Base-by-base conservation (phyloP, 495 filamentous ascomycete species). In the Penicillium mononematosum region DNA sequence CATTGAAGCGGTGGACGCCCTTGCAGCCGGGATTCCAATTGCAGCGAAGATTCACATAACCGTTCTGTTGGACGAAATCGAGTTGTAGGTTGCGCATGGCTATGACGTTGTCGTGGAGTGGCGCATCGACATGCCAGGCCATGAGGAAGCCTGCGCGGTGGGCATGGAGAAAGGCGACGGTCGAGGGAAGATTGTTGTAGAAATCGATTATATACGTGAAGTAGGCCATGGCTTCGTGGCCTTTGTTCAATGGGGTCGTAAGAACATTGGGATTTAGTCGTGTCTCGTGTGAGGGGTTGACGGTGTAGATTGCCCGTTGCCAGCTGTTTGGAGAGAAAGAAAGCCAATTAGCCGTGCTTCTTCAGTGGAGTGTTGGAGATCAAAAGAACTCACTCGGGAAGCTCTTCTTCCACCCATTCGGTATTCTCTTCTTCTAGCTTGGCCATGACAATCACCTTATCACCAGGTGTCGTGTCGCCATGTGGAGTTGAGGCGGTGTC, bases 151-250 rank as follows among this genome's bases (percentile, higher is more conserved):
- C 66, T 3, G 66, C 53, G 49, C 83, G 81, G 57, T 90, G 86
- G 19, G 81, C 72, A 55, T 91, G 88, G 65, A 86, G 84, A 67
- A 91, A 88, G 59, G 85, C 79, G 53, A 82, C 73, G 61, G 87
- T 78, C 48, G 89, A 85, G 9, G 87, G 85, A 22, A 91, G 78
- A 16, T 70, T 54, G 60, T 89, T 68, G 73, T 90, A 92, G 70
- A 85, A 72, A 62, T 90, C 84, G 60, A 88, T 83, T 56, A 92
- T 77, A 66, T 88, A 90, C 46, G 81, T 85, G 14, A 89, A 75
- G 68, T 92, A 92, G 29, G 85, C 80, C 79, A 90, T 85, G 10
- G 84, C 85, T 68, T 92, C 88, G 60, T 90, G 83, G 44, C 88
- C 88, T 71, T 91, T 91, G 62, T 89, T 89, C 11, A 63, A n/a